phyloP scores from a whole-genome alignment of 352 stramenopile genomes.

The Pythium aristosporum region DNA sequence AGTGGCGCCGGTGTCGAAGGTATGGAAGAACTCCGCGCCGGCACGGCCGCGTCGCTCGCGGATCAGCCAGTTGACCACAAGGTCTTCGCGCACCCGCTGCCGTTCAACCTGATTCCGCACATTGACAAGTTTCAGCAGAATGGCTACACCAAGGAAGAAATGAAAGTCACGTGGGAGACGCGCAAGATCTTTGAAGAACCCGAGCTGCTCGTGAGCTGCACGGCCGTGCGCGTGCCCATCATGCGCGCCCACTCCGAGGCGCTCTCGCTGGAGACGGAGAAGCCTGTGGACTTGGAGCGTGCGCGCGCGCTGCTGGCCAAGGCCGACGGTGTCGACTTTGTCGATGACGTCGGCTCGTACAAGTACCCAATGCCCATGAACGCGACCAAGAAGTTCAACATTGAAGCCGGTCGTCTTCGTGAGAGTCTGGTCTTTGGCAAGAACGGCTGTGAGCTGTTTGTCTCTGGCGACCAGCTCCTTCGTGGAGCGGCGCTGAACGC shows the following conservation, averaged over 20 bases:
- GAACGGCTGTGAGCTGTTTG: slow-evolving; percentile 97
- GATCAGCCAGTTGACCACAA: slow-evolving; percentile 84
- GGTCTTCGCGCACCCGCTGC: slow-evolving; percentile 96
- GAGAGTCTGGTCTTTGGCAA: slow-evolving; percentile 95
- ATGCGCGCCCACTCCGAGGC: slow-evolving; percentile 96
- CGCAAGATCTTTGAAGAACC: slow-evolving; percentile 96
- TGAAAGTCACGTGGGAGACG: slow-evolving; percentile 99
- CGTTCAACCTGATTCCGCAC: slow-evolving; percentile 99
- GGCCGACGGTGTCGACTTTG: slow-evolving; percentile 93
- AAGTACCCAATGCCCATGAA: slow-evolving; percentile 98
- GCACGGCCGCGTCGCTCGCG: slow-evolving; percentile 70
- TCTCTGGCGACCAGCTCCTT: slow-evolving; percentile 96
- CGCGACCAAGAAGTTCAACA: slow-evolving; percentile 96
- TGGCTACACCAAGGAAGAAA: slow-evolving; percentile 99
- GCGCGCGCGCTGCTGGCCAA: slow-evolving; percentile 81
- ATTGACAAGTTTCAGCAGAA: slow-evolving; percentile 99
- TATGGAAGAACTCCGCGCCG: slow-evolving; percentile 95
- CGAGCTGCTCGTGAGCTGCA: slow-evolving; percentile 87
- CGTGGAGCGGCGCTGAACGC: slow-evolving; percentile 97
- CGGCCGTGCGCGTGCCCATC: slow-evolving; percentile 96
- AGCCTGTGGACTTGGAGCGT: slow-evolving; percentile 81
- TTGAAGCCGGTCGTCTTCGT: slow-evolving; percentile 96
- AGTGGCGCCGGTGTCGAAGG: slow-evolving; percentile 90
- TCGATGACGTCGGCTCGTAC: slow-evolving; percentile 83
- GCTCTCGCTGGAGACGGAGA: slow-evolving; percentile 94